Evolutionary conservation across 177 flowering plant species (phyloP).

Genomic region (Vitis hybrid): DNA sequence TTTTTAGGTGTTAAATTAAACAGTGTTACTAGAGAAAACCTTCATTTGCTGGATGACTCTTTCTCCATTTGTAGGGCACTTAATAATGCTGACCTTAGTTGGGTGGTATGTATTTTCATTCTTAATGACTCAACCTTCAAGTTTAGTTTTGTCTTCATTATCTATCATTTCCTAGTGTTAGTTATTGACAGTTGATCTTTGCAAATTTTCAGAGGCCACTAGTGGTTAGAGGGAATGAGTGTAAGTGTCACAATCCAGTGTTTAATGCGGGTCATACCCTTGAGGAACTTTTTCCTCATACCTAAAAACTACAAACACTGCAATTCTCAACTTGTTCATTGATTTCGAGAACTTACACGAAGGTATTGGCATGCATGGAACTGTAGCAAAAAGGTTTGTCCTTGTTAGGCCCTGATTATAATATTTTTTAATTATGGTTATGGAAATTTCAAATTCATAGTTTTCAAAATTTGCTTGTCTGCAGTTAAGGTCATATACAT

Average conservation of each 20-base stretch:
- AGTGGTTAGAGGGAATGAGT: too few species aligned
- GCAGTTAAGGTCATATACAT: conserved; percentile 97
- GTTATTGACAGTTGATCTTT: neutral
- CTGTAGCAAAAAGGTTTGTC: conserved; percentile 90
- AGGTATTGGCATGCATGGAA: conserved; percentile 97
- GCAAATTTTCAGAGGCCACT: too few species aligned
- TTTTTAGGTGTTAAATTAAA: too few species aligned
- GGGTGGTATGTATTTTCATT: conserved; percentile 25
- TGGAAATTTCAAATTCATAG: neutral
- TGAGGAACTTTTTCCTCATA: conserved; percentile 35
- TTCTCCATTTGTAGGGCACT: too few species aligned
- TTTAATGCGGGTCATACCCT: too few species aligned
- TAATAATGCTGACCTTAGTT: too few species aligned
- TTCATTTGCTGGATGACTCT: too few species aligned
- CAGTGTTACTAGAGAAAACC: too few species aligned
- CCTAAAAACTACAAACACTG: conserved; percentile 83
- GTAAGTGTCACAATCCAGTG: too few species aligned
- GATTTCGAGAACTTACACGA: conserved; percentile 92
- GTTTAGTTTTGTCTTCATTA: too few species aligned
- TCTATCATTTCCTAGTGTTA: neutral
- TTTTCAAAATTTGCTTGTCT: neutral
- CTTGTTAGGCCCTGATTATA: neutral
- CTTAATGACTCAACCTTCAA: too few species aligned
- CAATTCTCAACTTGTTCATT: conserved; percentile 89
- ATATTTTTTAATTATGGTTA: neutral